Evolutionary conservation across 306 rosid species (phyloP).

Genomic region (Dryas drummondii): DNA sequence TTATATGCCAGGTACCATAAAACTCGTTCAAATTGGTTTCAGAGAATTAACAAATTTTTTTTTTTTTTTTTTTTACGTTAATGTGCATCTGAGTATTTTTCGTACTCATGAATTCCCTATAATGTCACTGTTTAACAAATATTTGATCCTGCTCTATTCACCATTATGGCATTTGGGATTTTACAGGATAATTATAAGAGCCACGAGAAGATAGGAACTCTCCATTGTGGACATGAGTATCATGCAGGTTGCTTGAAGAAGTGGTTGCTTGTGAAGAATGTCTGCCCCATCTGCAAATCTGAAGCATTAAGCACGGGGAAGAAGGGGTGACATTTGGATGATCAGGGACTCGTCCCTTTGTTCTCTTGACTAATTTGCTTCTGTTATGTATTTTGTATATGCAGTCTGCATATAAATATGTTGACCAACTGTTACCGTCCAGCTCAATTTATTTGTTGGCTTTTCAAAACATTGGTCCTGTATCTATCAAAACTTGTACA

Average conservation of each 20-base stretch:
- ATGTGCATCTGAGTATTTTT: not conserved
- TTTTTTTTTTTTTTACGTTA: not conserved
- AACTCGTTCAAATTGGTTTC: not conserved
- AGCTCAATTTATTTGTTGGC: slow-evolving; percentile 58
- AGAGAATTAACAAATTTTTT: no score
- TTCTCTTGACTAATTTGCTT: slow-evolving; percentile 31
- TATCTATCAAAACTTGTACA: slow-evolving; percentile 72
- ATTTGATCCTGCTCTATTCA: not conserved
- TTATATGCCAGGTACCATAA: slow-evolving; percentile 79
- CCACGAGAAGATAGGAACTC: slow-evolving; percentile 67
- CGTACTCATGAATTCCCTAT: not conserved
- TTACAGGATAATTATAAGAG: slow-evolving; percentile 73
- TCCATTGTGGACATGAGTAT: slow-evolving; percentile 84
- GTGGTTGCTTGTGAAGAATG: slow-evolving; percentile 86
- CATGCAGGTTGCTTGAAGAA: slow-evolving; percentile 77
- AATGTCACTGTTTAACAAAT: not conserved
- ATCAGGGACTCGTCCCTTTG: slow-evolving; percentile 25
- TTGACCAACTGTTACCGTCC: slow-evolving; percentile 42
- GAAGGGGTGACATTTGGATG: slow-evolving; percentile 19
- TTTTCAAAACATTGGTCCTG: slow-evolving; percentile 46
- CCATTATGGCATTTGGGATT: not conserved
- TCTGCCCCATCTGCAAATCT: slow-evolving; percentile 93
- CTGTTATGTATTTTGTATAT: slow-evolving; percentile 45
- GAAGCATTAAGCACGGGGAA: slow-evolving; percentile 61
- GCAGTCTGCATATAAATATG: slow-evolving; percentile 44